Conservation (phyloP, 2,329 filamentous ascomycete genomes). For the Stachybotrys chlorohalonatus region DNA sequence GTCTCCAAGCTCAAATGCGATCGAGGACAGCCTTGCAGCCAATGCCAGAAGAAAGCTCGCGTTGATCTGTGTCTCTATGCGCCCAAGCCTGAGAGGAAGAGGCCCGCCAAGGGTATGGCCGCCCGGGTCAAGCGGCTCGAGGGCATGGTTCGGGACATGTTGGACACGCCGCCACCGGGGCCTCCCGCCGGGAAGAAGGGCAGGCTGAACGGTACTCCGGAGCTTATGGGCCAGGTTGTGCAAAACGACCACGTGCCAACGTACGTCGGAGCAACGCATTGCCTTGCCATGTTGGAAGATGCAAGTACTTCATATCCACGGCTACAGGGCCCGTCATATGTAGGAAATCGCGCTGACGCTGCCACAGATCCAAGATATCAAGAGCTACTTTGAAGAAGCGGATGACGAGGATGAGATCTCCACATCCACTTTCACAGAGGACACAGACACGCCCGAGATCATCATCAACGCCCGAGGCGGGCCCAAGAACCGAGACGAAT, state of each 20-base stretch:
- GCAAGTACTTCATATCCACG: constrained; percentile 24
- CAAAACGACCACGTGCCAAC: constrained; percentile 32
- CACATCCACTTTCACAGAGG: constrained; percentile 3
- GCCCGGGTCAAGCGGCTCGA: constrained; percentile 45
- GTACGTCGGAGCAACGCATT: constrained; percentile 51
- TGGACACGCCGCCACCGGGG: constrained; percentile 27
- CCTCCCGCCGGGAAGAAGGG: constrained; percentile 1
- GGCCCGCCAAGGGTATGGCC: constrained; percentile 40
- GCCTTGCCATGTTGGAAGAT: constrained; percentile 51
- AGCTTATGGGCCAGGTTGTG: constrained; percentile 31
- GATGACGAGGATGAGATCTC: constrained; percentile 25
- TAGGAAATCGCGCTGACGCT: constrained; percentile 3
- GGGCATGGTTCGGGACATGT: constrained; percentile 47
- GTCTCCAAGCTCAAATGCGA: constrained; percentile 49
- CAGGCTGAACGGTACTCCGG: constrained; percentile 10
- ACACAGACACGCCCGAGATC: constrained; percentile 27
- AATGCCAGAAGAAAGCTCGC: constrained; percentile 42
- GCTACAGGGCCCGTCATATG: too few relatives aligned
- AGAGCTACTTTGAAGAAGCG: constrained; percentile 45
- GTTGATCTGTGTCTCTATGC: constrained; percentile 39
- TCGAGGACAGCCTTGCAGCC: constrained; percentile 39
- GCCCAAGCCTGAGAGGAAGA: constrained; percentile 30
- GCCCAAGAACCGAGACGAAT: constrained; percentile 32
- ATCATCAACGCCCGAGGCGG: constrained; percentile 30
- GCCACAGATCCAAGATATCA: constrained; percentile 47